Evolutionary conservation across 306 rosid species (phyloP).

Genomic region (Cajanus cajan): DNA sequence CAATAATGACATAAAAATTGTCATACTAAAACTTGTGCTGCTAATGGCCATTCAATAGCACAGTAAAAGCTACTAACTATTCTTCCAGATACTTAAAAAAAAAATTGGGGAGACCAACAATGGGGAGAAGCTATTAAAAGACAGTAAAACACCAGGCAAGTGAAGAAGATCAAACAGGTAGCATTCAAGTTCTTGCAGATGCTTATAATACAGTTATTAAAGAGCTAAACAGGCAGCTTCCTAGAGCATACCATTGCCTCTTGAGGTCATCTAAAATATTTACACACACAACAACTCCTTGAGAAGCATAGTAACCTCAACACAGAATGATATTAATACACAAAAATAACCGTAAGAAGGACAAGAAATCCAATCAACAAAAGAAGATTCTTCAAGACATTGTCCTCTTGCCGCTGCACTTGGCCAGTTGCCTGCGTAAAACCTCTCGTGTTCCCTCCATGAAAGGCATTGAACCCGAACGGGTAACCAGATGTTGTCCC

Average conservation of each 20-base stretch:
- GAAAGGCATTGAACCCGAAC: conserved; percentile 57
- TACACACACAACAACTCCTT: conserved; percentile 34
- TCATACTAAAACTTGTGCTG: background rate
- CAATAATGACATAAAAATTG: background rate
- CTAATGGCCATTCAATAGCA: background rate
- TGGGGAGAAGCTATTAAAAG: background rate
- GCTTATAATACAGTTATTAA: conserved; percentile 32
- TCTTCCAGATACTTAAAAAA: background rate
- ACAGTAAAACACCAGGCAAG: background rate
- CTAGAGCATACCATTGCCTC: conserved; percentile 18
- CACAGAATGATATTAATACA: conserved; percentile 41
- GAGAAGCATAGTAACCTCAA: conserved; percentile 2
- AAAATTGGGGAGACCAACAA: background rate
- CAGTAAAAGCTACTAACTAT: background rate
- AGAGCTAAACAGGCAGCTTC: conserved; percentile 14
- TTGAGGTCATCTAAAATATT: conserved; percentile 42
- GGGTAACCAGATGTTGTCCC: conserved; percentile 87
- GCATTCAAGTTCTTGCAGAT: conserved; percentile 21
- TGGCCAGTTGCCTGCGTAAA: conserved; percentile 49
- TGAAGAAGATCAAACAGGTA: background rate
- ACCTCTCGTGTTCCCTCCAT: conserved; percentile 63
- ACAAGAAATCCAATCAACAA: conserved; percentile 70
- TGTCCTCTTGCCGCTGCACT: conserved; percentile 68
- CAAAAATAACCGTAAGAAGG: conserved; percentile 67
- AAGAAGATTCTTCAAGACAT: conserved; percentile 72